Base-by-base conservation (phyloP, 2,329 filamentous ascomycete genomes). In the Fusarium sp. region DNA sequence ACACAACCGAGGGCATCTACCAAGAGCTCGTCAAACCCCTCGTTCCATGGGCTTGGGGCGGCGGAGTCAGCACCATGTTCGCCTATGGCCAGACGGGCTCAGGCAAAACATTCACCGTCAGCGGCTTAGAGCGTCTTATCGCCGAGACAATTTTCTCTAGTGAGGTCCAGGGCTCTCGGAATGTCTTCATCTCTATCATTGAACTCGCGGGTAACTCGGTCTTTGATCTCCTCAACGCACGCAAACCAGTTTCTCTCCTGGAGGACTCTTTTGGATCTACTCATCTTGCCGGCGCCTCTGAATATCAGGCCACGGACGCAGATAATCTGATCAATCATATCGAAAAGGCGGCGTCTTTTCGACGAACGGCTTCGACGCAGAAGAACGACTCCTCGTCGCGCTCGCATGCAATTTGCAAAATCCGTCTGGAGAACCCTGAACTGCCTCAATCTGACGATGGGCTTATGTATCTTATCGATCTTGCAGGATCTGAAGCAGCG, bases 71-170 rank as follows among this genome's bases (percentile, higher is more conserved):
- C 17, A 85, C 83, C n/a, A 71, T 85, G 35, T 83, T 84, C 45
- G 81, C 81, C 33, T 83, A 84, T 43, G 82, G 83, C 11, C 83
- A 84, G 64, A 84, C 83, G 0, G 82, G 82, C 9, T 84, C 83
- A 2, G 83, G 83, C 14, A 84, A 84, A 71, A 84, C 82, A 1
- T 79, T 75, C 60, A 83, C 81, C 1, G 76, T 84, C 53, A 81
- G 75, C 54, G 74, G 75, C 4, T 71, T 85, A 0, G 79, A 83
- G 67, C 62, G 77, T 13, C 75, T 83, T 4, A 79, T 82, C 7
- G 79, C 79, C 3, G 73, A 77, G 37, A 74, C 78, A 0, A 45
- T 82, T 14, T 76, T 80, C 71, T 68, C 55, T 2, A 64, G 71
- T 5, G 53, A 49, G 1, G 65, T 75, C 0, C 60, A 69, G 5